Conservation (phyloP, 2,329 filamentous ascomycete species). For the Botrytis pseudocinerea region DNA sequence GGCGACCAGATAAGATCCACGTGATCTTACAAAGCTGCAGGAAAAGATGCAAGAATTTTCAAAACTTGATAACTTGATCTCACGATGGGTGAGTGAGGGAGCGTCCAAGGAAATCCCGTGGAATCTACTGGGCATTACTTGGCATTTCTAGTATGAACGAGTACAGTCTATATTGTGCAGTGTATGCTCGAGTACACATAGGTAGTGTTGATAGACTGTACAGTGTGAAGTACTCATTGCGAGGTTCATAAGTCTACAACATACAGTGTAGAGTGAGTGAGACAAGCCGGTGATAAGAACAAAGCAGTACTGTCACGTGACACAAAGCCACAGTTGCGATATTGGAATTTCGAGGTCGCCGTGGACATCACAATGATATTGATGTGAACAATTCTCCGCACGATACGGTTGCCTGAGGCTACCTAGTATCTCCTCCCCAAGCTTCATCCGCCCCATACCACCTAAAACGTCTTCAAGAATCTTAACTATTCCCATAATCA, state of each 20-base stretch:
- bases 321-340: background rate
- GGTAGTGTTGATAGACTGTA: too few relatives aligned
- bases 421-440: background rate
- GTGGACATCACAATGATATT: background rate
- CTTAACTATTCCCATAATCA: background rate
- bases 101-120: background rate
- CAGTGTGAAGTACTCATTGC: too few relatives aligned
- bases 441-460: background rate
- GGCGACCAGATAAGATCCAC: background rate
- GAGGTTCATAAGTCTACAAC: too few relatives aligned
- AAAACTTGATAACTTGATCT: background rate
- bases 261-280: too few relatives aligned
- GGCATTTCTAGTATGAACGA: background rate
- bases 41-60: background rate
- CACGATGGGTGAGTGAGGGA: background rate
- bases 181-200: too few relatives aligned
- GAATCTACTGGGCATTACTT: background rate
- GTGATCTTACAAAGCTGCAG: background rate
- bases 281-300: too few relatives aligned
- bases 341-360: background rate
- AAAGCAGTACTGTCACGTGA: background rate
- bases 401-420: background rate
- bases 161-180: background rate
- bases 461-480: background rate
- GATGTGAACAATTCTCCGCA: background rate